A percentile compares a stretch with the other conserved stretches of the same genome.
Conservation (phyloP, 2,329 filamentous ascomycete species). For the Clonostachys rhizophaga region DNA sequence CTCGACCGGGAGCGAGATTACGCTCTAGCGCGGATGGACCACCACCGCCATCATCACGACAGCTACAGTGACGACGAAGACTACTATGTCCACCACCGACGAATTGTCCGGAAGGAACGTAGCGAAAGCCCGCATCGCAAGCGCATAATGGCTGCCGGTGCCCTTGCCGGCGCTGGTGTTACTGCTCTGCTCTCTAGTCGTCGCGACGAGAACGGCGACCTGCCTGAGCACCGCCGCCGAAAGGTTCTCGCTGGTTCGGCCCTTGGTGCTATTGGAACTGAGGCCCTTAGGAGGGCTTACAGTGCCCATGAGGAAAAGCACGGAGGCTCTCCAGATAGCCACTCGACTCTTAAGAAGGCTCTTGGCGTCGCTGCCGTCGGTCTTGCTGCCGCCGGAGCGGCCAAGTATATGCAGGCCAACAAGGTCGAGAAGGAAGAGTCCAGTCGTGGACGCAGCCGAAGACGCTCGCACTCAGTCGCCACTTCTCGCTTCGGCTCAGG, state of each 20-base stretch:
- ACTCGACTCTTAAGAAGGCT: slow-evolving; percentile 53
- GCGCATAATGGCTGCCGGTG: slow-evolving; percentile 59
- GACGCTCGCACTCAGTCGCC: slow-evolving; percentile 20
- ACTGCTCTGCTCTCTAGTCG: slow-evolving; percentile 55
- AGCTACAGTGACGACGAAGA: slow-evolving; percentile 42
- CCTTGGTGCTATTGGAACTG: slow-evolving; percentile 57
- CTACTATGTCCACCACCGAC: slow-evolving; percentile 35
- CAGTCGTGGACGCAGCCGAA: slow-evolving; percentile 49
- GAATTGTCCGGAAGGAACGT: slow-evolving; percentile 42
- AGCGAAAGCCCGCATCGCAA: slow-evolving; percentile 49
- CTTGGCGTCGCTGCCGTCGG: slow-evolving; percentile 60
- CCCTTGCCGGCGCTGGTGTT: slow-evolving; percentile 57
- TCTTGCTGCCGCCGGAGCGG: slow-evolving; percentile 59
- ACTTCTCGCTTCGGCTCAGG: slow-evolving; percentile 29
- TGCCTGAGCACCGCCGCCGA: slow-evolving; percentile 46
- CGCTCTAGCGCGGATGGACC: slow-evolving; percentile 27
- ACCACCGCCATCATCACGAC: slow-evolving; percentile 32
- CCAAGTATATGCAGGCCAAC: slow-evolving; percentile 58
- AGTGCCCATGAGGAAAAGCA: slow-evolving; percentile 54
- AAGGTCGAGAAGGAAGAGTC: slow-evolving; percentile 57
- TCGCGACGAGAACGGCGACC: slow-evolving; percentile 43
- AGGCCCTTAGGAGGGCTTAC: slow-evolving; percentile 54
- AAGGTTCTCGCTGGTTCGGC: slow-evolving; percentile 59
- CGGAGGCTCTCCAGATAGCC: slow-evolving; percentile 28
- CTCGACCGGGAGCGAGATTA: slow-evolving; percentile 21